These are phyloP conservation scores for Crucibulum laeve DNA, from an alignment of 768 basidiomycete genomes.

Conservation along the genomic window DNA sequence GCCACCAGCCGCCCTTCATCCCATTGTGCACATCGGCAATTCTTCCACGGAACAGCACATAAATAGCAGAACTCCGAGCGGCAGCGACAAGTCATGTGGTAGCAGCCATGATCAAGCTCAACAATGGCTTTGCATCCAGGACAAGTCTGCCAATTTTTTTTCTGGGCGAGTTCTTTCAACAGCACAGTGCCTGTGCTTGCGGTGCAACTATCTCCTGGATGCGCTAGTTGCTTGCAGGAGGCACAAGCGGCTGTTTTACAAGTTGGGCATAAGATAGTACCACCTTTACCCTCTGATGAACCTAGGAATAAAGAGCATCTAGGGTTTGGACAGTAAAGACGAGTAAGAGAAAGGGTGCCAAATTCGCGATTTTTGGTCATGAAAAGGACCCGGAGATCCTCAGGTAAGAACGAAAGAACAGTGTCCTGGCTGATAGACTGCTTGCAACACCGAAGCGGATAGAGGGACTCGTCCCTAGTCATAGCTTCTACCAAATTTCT, in stretches of 20 bases:
- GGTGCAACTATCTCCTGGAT: conserved; percentile 33
- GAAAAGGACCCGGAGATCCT: conserved; percentile 24
- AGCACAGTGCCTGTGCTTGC: conserved; percentile 38
- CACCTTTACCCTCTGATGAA: conserved; percentile 18
- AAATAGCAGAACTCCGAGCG: conserved; percentile 59
- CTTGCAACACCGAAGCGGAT: conserved; percentile 49
- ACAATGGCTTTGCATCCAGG: conserved; percentile 53
- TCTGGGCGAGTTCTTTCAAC: conserved; percentile 38
- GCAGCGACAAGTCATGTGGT: conserved; percentile 64
- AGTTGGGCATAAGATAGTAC: conserved; percentile 27
- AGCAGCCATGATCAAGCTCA: conserved; percentile 54
- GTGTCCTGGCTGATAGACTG: conserved; percentile 23
- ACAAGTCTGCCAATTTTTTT: conserved; percentile 58
- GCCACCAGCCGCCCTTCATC: conserved; percentile 42
- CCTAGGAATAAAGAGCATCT: conserved; percentile 54
- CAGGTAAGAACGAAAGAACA: conserved; percentile 23
- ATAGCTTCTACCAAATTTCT: conserved; percentile 33
- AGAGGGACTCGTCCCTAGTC: conserved; percentile 45
- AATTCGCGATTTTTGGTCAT: conserved; percentile 43
- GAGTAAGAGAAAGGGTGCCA: conserved; percentile 28
- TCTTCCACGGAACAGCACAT: conserved; percentile 61
- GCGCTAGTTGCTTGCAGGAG: conserved; percentile 43
- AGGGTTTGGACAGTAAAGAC: conserved; percentile 48
- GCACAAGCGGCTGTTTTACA: conserved; percentile 41
- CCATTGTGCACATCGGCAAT: conserved; percentile 59